A percentile compares a stretch with the other conserved stretches of the same genome.
Evolutionary conservation across 495 filamentous ascomycete genomes (phyloP).

Genomic region (Trichoderma asperelloides): DNA sequence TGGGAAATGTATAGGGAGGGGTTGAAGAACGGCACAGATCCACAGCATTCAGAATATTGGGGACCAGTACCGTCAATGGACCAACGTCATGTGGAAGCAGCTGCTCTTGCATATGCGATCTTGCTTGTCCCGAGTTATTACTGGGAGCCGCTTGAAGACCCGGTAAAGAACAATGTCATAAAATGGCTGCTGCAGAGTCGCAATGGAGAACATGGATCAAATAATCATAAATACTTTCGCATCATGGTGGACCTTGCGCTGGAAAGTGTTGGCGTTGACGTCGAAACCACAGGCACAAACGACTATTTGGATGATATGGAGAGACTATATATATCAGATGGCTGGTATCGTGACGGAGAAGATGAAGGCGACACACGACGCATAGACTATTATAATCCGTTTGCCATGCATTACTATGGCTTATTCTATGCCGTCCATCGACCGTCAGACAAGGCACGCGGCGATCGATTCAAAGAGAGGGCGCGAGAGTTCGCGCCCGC

Average conservation of each 20-base stretch:
- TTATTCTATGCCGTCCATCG: background rate
- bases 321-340: background rate
- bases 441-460: background rate
- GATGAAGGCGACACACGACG: background rate
- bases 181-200: background rate
- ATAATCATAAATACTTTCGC: background rate
- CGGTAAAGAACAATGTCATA: background rate
- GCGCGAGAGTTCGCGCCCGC: background rate
- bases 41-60: background rate
- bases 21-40: background rate
- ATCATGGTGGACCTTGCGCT: background rate
- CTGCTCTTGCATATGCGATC: background rate
- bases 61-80: background rate
- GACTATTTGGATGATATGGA: background rate
- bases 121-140: background rate
- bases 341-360: background rate
- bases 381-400: background rate
- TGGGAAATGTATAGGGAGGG: background rate
- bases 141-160: background rate
- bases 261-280: conserved; percentile 1
- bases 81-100: background rate
- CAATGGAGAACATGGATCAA: background rate
- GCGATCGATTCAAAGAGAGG: background rate
- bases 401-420: background rate
- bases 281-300: background rate